Evolutionary conservation across 345 rosid species (phyloP).

Genomic region (Eucalyptus urophylla): DNA sequence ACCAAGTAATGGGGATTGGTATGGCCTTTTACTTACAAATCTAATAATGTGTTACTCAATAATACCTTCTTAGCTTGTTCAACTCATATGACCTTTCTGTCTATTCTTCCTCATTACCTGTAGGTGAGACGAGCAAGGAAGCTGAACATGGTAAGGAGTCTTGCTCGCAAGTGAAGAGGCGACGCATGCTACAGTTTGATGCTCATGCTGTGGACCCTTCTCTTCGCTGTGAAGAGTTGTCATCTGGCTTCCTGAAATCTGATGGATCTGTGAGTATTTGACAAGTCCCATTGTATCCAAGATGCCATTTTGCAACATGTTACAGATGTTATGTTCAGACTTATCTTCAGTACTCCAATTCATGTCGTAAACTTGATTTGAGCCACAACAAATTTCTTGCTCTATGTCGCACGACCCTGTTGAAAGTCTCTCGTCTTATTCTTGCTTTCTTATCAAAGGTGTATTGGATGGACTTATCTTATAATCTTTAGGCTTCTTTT

Average conservation of each 20-base stretch:
- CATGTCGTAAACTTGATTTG: not conserved
- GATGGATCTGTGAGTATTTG: not conserved
- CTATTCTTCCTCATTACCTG: not conserved
- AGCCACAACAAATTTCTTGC: not conserved
- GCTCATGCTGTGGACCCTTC: conserved; percentile 29
- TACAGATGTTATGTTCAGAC: not conserved
- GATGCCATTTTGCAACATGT: not conserved
- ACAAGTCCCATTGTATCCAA: not conserved
- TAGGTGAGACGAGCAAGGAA: conserved; percentile 44
- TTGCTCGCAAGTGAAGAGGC: conserved; percentile 60
- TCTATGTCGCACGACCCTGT: not conserved
- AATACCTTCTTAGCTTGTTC: not conserved
- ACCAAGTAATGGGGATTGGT: conserved; percentile 34
- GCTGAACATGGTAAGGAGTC: conserved; percentile 34
- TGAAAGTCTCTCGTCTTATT: not conserved
- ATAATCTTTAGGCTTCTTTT: not conserved
- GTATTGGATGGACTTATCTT: not conserved
- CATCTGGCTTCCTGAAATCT: conserved; percentile 63
- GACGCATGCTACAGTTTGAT: conserved; percentile 85
- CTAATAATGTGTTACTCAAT: not conserved
- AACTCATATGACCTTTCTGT: not conserved
- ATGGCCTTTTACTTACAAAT: not conserved
- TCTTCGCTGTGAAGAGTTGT: conserved; percentile 43
- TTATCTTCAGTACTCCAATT: not conserved
- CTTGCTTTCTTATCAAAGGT: not conserved